Percentiles rank a stretch among this genome's conserved stretches.
Conservation (phyloP, 495 filamentous ascomycete genomes). For the Lentithecium fluviatile region DNA sequence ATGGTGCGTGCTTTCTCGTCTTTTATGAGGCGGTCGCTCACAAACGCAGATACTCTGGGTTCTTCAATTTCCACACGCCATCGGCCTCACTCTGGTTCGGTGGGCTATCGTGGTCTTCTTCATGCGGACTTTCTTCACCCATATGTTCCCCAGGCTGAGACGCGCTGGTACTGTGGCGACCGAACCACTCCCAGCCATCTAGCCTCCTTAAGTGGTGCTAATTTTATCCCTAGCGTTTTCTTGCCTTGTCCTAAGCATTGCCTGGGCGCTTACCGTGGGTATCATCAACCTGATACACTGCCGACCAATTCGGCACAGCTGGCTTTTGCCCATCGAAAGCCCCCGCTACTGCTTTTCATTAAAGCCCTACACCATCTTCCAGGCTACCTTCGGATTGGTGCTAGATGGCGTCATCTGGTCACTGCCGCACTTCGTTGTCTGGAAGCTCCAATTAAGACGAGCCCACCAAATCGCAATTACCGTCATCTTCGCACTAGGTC, state of each 20-base stretch:
- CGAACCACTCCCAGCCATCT: background rate
- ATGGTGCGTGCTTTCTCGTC: slow-evolving; percentile 4
- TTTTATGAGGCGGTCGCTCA: background rate
- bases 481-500: slow-evolving; percentile 19
- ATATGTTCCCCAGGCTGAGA: slow-evolving; percentile 18
- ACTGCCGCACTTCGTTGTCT: slow-evolving; percentile 27
- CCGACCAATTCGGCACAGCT: slow-evolving; percentile 18
- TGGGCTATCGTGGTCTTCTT: slow-evolving; percentile 26
- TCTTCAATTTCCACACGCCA: slow-evolving; percentile 15
- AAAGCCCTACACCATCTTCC: slow-evolving; percentile 5
- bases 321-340: slow-evolving; percentile 10
- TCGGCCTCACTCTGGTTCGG: slow-evolving; percentile 13
- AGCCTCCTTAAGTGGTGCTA: background rate
- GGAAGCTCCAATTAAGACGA: slow-evolving; percentile 15
- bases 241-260: slow-evolving; percentile 7
- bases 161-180: slow-evolving; percentile 2
- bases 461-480: slow-evolving; percentile 27
- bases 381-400: slow-evolving; percentile 1
- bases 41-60: slow-evolving; percentile 13
- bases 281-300: slow-evolving; percentile 8
- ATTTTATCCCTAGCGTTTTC: slow-evolving; percentile 5
- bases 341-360: slow-evolving; percentile 10
- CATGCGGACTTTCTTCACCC: slow-evolving; percentile 21
- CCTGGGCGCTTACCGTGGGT: background rate
- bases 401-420: slow-evolving; percentile 21